Percentiles rank a stretch among this genome's conserved stretches.
Evolutionary conservation across 1,284 basidiomycete species (phyloP).

Genomic region (Ceratobasidium sp.): DNA sequence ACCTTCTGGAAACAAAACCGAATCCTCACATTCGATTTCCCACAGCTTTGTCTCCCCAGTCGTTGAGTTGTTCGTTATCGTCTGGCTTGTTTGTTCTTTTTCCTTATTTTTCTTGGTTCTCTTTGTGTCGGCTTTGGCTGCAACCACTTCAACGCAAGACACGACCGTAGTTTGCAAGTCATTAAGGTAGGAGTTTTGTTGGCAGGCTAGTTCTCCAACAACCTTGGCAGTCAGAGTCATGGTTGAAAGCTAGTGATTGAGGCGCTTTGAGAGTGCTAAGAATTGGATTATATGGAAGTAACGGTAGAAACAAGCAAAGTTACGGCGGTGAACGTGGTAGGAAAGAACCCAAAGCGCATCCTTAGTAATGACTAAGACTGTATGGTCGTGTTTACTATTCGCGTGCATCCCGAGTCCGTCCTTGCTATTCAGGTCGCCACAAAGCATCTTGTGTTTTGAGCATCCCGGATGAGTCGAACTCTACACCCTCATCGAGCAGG

Average conservation of each 20-base stretch:
- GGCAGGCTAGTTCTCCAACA: slow-evolving; percentile 45
- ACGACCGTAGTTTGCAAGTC: slow-evolving; percentile 41
- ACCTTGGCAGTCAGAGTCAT: slow-evolving; percentile 21
- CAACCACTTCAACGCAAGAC: slow-evolving; percentile 33
- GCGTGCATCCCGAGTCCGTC: not conserved
- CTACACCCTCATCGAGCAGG: slow-evolving; percentile 65
- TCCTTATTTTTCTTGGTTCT: slow-evolving; percentile 44
- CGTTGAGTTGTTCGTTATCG: too few species aligned
- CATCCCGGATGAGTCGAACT: slow-evolving; percentile 63
- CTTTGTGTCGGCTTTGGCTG: slow-evolving; percentile 32
- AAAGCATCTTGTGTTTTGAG: slow-evolving; percentile 51
- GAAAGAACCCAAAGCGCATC: not conserved
- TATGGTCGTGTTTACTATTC: not conserved
- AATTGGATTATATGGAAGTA: too few species aligned
- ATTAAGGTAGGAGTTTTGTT: slow-evolving; percentile 42
- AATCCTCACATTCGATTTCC: slow-evolving; percentile 47
- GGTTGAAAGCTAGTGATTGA: not conserved
- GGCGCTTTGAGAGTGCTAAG: too few species aligned
- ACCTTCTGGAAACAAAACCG: slow-evolving; percentile 44
- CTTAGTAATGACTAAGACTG: slow-evolving; percentile 2
- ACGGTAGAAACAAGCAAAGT: not conserved
- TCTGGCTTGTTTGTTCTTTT: not conserved
- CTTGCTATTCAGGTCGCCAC: slow-evolving; percentile 11
- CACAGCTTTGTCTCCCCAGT: not conserved
- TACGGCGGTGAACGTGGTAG: too few species aligned